Evolutionary conservation across 306 rosid species (phyloP).

Genomic region (Medicago ruthenica): DNA sequence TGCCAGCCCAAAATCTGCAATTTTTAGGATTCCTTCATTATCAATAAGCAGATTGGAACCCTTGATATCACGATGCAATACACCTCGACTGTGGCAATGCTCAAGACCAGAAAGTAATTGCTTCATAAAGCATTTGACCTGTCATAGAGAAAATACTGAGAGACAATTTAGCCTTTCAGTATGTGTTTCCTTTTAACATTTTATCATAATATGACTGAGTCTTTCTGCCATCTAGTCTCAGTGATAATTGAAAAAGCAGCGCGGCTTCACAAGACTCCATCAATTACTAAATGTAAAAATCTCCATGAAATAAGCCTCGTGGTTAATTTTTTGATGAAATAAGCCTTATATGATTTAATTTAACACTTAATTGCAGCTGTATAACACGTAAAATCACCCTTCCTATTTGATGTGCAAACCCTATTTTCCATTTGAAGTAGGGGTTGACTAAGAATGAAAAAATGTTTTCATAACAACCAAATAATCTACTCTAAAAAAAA

Average conservation of each 20-base stretch:
- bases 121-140: constrained; percentile 97
- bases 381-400: constrained; percentile 18
- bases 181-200: constrained; percentile 25
- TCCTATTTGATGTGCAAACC: constrained; percentile 1
- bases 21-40: constrained; percentile 86
- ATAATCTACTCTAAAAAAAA: constrained; percentile 2
- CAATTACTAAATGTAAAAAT: constrained; percentile 24
- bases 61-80: constrained; percentile 97
- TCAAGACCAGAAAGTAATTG: constrained; percentile 95
- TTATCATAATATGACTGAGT: constrained; percentile 7
- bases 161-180: constrained; percentile 52
- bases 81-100: constrained; percentile 93
- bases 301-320: neutral
- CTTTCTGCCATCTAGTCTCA: constrained; percentile 15
- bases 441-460: constrained; percentile 33
- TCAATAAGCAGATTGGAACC: constrained; percentile 95
- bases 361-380: constrained; percentile 30
- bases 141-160: constrained; percentile 57
- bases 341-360: constrained; percentile 28
- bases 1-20: constrained; percentile 98
- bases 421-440: constrained; percentile 38
- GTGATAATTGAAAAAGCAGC: constrained; percentile 26
- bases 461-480: constrained; percentile 32
- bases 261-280: constrained; percentile 5
- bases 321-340: neutral